These are phyloP conservation scores for Acephala macrosclerotiorum DNA, from an alignment of 2,329 filamentous ascomycete species.

Conservation along the genomic window DNA sequence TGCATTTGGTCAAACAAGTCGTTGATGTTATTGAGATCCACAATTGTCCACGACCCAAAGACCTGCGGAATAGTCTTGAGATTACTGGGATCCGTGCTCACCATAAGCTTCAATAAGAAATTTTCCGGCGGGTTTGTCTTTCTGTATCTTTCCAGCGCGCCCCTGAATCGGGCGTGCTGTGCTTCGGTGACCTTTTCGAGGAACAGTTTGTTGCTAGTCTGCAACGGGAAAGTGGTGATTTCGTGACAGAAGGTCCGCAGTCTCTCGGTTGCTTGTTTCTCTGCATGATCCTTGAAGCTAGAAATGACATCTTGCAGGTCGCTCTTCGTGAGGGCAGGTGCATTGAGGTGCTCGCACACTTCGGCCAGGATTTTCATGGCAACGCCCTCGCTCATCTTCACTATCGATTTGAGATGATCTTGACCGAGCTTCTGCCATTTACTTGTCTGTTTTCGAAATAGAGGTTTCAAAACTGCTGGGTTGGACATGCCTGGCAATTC, in stretches of 20 bases:
- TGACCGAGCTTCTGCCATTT: conserved; percentile 44
- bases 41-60: conserved; percentile 16
- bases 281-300: too few relatives aligned
- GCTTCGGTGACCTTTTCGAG: conserved; percentile 24
- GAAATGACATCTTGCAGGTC: too few relatives aligned
- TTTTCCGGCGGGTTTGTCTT: conserved; percentile 14
- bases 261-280: too few relatives aligned
- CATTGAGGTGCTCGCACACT: too few relatives aligned
- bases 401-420: conserved; percentile 38
- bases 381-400: conserved; percentile 18
- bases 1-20: conserved; percentile 34
- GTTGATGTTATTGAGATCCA: conserved; percentile 15
- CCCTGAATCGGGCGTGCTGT: conserved; percentile 25
- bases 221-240: conserved; percentile 22
- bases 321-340: too few relatives aligned
- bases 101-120: conserved; percentile 13
- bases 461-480: conserved; percentile 41
- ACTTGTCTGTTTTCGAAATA: conserved; percentile 45
- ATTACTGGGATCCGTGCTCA: background rate
- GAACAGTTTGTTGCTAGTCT: conserved; percentile 29
- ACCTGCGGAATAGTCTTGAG: conserved; percentile 3
- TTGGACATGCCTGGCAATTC: conserved; percentile 46
- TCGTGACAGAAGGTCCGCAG: conserved; percentile 13
- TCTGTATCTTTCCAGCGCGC: conserved; percentile 27
- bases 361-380: too few relatives aligned